Base-by-base conservation (phyloP, 768 basidiomycete species). In the Amanita fuliginea region DNA sequence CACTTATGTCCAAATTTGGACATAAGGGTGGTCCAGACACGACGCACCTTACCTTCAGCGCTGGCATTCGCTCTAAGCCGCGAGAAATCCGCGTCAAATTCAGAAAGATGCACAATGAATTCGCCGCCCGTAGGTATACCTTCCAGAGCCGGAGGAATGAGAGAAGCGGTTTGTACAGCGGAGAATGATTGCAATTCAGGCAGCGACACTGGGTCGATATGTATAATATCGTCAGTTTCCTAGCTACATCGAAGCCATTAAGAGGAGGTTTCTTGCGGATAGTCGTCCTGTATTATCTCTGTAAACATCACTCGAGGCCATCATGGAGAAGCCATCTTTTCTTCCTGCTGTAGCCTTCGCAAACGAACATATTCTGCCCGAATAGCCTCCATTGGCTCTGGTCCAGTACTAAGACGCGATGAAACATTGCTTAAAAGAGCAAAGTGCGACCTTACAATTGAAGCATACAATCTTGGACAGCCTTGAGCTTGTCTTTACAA, bases 141-240 rank as follows among this genome's bases (percentile, higher is more conserved):
- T 30, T 78, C 79, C 19, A 97, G 76, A 2, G 77, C 78, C 0
- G 75, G 55, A 0, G 95, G 96, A 42, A 98, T 87, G 35, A 99
- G 81, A 1, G 93, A 95, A 14, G 77, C 68, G 0, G 89, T 97
- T 24, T 76, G 67, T 22, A 99, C 89, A 32, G 85, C 86, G 10
- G 72, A 67, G 68, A 86, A 95, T 4, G 92, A 92, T n/a, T 83
- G 76, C 6, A 96, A 76, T 5, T 70, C 55, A 4, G 75, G 70
- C 0, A 76, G 67, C 1, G 73, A 63, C 0, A 65, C 62, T 65
- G 61, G 16, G 68, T 60, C 4, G 79, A 73, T 53, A 91, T 76
- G 59, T 92, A 83, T 50, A 99, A 77, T 67, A 99, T 99, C 46
- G 92, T 92, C 42, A 99, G 80, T 65, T 99, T 99, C 40, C 96